Conservation (phyloP, 352 stramenopile species). For the Pythium oligandrum region DNA sequence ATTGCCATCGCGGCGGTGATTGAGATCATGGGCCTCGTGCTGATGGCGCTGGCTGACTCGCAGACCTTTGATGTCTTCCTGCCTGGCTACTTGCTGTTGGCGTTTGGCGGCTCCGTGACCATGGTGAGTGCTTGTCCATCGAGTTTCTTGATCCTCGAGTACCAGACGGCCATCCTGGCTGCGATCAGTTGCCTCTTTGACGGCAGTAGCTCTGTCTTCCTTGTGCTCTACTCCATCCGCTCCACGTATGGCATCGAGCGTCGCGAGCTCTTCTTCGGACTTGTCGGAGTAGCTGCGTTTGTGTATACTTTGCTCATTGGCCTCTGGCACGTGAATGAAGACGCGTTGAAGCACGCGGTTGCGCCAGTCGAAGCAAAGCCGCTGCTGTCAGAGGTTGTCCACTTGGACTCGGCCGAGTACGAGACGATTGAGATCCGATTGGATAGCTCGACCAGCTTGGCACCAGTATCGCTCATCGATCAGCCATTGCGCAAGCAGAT, state of each 20-base stretch:
- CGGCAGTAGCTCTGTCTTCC: slow-evolving; percentile 67
- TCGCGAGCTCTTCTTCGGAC: slow-evolving; percentile 42
- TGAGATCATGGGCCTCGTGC: slow-evolving; percentile 51
- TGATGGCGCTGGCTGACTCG: slow-evolving; percentile 65
- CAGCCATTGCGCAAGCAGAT: slow-evolving; percentile 53
- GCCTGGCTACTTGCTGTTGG: slow-evolving; percentile 57
- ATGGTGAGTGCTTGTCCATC: slow-evolving; percentile 79
- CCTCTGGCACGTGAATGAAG: slow-evolving; percentile 68
- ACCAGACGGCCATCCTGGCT: slow-evolving; percentile 74
- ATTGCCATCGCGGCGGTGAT: slow-evolving; percentile 46
- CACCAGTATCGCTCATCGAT: slow-evolving; percentile 45
- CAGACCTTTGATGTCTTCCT: slow-evolving; percentile 73
- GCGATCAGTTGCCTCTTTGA: slow-evolving; percentile 79
- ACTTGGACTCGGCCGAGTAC: slow-evolving; percentile 22
- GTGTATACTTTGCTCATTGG: slow-evolving; percentile 55
- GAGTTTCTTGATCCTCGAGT: slow-evolving; percentile 66
- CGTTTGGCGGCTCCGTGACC: slow-evolving; percentile 68
- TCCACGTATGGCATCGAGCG: slow-evolving; percentile 39
- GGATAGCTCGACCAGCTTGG: slow-evolving; percentile 2
- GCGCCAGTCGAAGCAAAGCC: slow-evolving; percentile 19
- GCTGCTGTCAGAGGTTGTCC: slow-evolving; percentile 23
- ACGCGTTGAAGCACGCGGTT: slow-evolving; percentile 23
- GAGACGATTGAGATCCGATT: slow-evolving; percentile 13
- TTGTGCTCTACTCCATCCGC: slow-evolving; percentile 55
- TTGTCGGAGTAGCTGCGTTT: slow-evolving; percentile 27